Evolutionary conservation across 257 asterid genomes (phyloP).

Genomic region (Lavandula angustifolia): DNA sequence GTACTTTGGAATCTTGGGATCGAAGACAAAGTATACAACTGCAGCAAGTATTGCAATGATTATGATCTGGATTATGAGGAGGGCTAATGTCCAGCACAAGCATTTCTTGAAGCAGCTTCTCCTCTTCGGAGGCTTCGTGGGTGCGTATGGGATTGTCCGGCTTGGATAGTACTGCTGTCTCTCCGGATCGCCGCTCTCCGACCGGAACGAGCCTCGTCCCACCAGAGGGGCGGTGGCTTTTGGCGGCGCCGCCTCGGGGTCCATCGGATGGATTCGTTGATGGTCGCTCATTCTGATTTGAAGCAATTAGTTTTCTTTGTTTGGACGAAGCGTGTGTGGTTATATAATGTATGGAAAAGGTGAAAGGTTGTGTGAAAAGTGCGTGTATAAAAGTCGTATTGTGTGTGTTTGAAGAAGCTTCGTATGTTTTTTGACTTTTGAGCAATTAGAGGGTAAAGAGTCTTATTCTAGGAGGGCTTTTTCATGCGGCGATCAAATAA

Average conservation of each 20-base stretch:
- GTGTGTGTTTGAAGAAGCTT: slow-evolving; percentile 33
- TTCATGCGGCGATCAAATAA: slow-evolving; percentile 8
- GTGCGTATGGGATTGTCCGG: slow-evolving; percentile 46
- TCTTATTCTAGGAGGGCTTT: slow-evolving; percentile 26
- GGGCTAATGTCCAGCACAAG: slow-evolving; percentile 67
- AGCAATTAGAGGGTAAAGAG: slow-evolving; percentile 36
- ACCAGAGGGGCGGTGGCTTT: slow-evolving; percentile 70
- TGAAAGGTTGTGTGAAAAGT: slow-evolving; percentile 15
- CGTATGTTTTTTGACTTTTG: slow-evolving; percentile 46
- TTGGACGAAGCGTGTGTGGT: slow-evolving; percentile 21
- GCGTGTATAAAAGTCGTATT: slow-evolving; percentile 25
- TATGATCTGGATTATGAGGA: slow-evolving; percentile 43
- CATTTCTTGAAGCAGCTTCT: slow-evolving; percentile 60
- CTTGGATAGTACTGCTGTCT: slow-evolving; percentile 23
- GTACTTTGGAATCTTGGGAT: slow-evolving; percentile 74
- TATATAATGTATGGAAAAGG: slow-evolving; percentile 37
- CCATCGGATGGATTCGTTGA: slow-evolving; percentile 75
- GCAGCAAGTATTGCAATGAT: slow-evolving; percentile 61
- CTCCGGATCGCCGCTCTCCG: slow-evolving; percentile 84
- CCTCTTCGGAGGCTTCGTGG: slow-evolving; percentile 53
- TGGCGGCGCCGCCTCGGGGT: slow-evolving; percentile 39
- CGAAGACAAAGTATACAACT: slow-evolving; percentile 61
- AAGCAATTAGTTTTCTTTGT: neutral
- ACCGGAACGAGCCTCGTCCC: slow-evolving; percentile 51
- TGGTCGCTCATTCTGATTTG: slow-evolving; percentile 61